These are phyloP conservation scores for Luzula sylvatica DNA, from an alignment of 176 grass and related monocot species.

Conservation along the genomic window DNA sequence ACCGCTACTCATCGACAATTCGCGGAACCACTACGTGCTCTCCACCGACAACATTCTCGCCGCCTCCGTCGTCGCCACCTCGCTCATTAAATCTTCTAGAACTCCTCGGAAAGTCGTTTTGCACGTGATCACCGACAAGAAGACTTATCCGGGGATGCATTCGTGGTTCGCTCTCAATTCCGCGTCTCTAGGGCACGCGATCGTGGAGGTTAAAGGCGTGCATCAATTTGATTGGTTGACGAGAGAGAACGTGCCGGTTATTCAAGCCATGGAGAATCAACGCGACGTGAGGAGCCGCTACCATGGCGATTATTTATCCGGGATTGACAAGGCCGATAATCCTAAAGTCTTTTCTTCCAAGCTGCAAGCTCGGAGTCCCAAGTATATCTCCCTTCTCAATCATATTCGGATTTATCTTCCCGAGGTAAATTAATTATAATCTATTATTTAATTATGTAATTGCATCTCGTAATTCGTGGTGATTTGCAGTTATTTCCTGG, in stretches of 20 bases:
- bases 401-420: conserved; percentile 96
- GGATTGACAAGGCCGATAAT: conserved; percentile 46
- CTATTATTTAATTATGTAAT: neutral
- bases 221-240: conserved; percentile 97
- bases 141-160: conserved; percentile 95
- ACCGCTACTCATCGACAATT: conserved; percentile 65
- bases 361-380: conserved; percentile 82
- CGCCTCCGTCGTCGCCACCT: conserved; percentile 87
- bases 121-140: conserved; percentile 96
- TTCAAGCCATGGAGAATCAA: conserved; percentile 88
- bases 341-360: conserved; percentile 80
- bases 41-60: conserved; percentile 97
- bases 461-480: neutral
- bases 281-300: conserved; percentile 47
- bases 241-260: conserved; percentile 86
- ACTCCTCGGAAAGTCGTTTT: conserved; percentile 82
- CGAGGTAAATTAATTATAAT: too few relatives aligned
- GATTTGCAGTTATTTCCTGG: conserved; percentile 67
- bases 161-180: conserved; percentile 95
- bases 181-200: conserved; percentile 40
- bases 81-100: conserved; percentile 53
- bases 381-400: conserved; percentile 78
- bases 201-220: conserved; percentile 66
- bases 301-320: conserved; percentile 55
- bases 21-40: conserved; percentile 70